Base-by-base conservation (phyloP, 2,329 filamentous ascomycete species). In the Ophiostoma angusticollis region DNA sequence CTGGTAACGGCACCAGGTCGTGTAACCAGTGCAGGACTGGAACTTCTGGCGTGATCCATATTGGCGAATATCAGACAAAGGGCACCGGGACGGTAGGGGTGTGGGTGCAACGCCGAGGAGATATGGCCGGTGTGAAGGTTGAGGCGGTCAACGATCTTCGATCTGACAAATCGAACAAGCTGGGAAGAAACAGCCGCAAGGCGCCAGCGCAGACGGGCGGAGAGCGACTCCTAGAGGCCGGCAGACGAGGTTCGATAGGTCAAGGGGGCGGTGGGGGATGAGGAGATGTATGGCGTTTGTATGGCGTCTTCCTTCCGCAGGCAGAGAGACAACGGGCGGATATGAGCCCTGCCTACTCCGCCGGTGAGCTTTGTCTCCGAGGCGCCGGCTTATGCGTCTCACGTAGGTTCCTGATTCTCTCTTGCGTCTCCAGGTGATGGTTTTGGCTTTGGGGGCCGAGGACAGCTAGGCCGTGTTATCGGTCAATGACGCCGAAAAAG, bases 11-110 rank as follows among this genome's bases (percentile, higher is more conserved):
- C n/a, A n/a, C 31, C 29, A 33, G 35, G 29, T 19, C 37, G 41
- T 25, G 39, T 23, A 40, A 31, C 41, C 28, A 41, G 35, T 29
- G 25, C 39, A 13, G 37, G 9, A 24, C 40, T 34, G 31, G 38
- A 29, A n/a, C n/a, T n/a, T 31, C 40, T 44, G 40, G 38, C 44
- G 40, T 46, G 23, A 44, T 48, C 40, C 45, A 47, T 47, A 24
- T 32, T 25, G 32, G 30, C 29, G 24, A 34, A 37, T 28, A 28
- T 17, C 6, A 28, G 9, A 24, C 11, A 41, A n/a, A 41, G 5
- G 16, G 31, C 19, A 31, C 8, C 22, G 33, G 28, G 18, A 17
- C 5, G 11, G 23, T 28, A 23, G 25, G 19, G 16, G 17, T 16
- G 12, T 9, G 27, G 25, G 14, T 23, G 21, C 14, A 37, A 18